These are phyloP conservation scores for Erodium trifolium DNA, from an alignment of 441 rosid genomes.

Conservation along the genomic window DNA sequence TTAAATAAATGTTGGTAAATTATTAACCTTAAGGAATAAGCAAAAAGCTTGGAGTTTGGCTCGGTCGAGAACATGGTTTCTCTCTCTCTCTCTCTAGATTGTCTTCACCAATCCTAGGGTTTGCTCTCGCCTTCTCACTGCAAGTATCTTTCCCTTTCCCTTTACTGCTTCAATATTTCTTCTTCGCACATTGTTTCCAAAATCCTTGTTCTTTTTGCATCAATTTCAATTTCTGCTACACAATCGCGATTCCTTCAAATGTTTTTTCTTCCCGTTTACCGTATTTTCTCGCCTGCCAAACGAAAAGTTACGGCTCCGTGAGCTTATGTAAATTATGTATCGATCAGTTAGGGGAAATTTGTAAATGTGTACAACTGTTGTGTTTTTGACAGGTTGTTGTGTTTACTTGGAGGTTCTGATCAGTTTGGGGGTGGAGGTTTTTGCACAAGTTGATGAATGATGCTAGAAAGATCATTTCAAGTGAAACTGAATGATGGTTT, in stretches of 20 bases:
- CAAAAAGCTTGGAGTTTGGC: neutral
- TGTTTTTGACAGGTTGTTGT: constrained; percentile 1
- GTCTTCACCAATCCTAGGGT: constrained; percentile 9
- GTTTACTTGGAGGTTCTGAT: neutral
- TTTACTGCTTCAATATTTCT: neutral
- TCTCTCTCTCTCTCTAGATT: constrained; percentile 3
- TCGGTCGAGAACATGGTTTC: neutral
- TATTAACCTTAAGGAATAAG: neutral
- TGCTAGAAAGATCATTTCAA: neutral
- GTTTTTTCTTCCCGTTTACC: neutral
- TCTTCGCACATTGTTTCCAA: neutral
- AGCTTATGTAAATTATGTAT: neutral
- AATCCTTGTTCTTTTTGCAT: neutral
- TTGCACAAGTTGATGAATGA: neutral
- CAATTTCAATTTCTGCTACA: neutral
- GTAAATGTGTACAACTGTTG: neutral
- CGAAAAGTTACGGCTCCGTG: neutral
- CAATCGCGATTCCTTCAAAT: neutral
- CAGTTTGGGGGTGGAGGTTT: neutral
- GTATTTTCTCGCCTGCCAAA: neutral
- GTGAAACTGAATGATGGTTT: neutral
- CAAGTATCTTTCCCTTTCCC: neutral
- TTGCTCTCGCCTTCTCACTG: neutral
- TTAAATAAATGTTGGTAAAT: no score
- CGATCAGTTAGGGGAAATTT: neutral